A percentile compares a stretch with the other conserved stretches of the same genome.
These are phyloP conservation scores for Chamaenerion angustifolium DNA, from an alignment of 345 rosid species.

Conservation along the genomic window DNA sequence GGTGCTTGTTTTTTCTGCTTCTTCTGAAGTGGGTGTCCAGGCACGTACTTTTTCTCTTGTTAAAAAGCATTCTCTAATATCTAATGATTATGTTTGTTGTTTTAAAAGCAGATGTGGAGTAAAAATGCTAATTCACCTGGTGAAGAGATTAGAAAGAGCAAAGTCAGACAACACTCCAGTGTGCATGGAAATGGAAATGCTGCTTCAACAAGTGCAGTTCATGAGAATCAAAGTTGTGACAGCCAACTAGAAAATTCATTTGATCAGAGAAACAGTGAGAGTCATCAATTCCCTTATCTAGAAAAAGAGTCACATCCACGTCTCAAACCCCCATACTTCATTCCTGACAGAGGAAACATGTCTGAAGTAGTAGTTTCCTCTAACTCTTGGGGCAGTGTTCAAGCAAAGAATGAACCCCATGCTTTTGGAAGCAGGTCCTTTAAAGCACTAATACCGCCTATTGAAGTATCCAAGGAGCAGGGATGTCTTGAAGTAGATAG, in stretches of 20 bases:
- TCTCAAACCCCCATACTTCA: constrained; percentile 7
- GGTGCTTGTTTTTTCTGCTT: constrained; percentile 18
- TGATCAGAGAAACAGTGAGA: constrained; percentile 23
- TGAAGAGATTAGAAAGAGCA: constrained; percentile 25
- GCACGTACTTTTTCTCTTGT: background rate
- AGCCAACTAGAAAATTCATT: constrained; percentile 12
- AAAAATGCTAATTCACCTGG: constrained; percentile 19
- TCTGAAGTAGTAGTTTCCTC: constrained; percentile 4
- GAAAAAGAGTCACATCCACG: constrained; percentile 3
- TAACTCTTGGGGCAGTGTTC: constrained; percentile 11
- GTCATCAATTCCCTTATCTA: background rate
- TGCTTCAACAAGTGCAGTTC: constrained; percentile 10
- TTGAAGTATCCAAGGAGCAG: constrained; percentile 22
- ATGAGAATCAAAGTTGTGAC: constrained; percentile 19
- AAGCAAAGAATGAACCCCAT: constrained; percentile 13
- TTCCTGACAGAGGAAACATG: constrained; percentile 7
- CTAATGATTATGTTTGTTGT: constrained; percentile 1
- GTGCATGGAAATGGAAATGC: constrained; percentile 19
- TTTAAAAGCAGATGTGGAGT: constrained; percentile 25
- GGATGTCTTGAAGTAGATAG: constrained; percentile 24
- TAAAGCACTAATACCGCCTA: constrained; percentile 20
- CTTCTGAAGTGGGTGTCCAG: background rate
- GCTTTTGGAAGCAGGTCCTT: constrained; percentile 16
- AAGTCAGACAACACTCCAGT: constrained; percentile 17
- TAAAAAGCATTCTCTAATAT: background rate